Evolutionary conservation across 2,329 filamentous ascomycete species (phyloP).

Genomic region (Penicillium brevicompactum): DNA sequence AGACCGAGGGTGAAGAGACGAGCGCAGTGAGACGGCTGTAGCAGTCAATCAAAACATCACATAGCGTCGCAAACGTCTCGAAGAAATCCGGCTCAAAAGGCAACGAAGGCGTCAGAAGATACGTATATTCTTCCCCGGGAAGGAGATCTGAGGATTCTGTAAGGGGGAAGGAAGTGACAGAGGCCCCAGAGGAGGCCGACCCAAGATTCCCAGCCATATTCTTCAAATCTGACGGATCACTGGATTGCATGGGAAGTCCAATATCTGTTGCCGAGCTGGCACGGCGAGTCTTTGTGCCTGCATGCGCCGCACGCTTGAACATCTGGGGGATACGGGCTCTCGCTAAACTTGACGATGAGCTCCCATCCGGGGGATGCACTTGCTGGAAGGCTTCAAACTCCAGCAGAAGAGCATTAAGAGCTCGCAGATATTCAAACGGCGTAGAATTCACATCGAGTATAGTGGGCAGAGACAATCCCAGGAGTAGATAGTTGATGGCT

Average conservation of each 20-base stretch:
- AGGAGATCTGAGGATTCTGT: slow-evolving; percentile 64
- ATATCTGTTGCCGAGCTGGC: slow-evolving; percentile 64
- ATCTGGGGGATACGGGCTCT: slow-evolving; percentile 80
- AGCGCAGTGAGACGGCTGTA: slow-evolving; percentile 79
- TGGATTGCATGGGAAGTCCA: slow-evolving; percentile 54
- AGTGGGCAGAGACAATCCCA: slow-evolving; percentile 86
- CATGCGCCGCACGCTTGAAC: slow-evolving; percentile 69
- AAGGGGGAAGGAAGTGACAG: slow-evolving; percentile 43
- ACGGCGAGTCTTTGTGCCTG: slow-evolving; percentile 59
- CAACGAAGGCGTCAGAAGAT: slow-evolving; percentile 85
- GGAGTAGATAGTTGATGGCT: slow-evolving; percentile 89
- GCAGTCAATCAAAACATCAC: slow-evolving; percentile 91
- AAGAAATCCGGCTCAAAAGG: slow-evolving; percentile 98
- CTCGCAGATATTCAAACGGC: slow-evolving; percentile 81
- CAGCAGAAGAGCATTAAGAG: slow-evolving; percentile 78
- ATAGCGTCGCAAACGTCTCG: slow-evolving; percentile 92
- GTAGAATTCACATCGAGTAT: slow-evolving; percentile 82
- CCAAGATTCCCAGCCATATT: slow-evolving; percentile 44
- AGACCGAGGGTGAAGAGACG: slow-evolving; percentile 73
- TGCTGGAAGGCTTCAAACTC: slow-evolving; percentile 96
- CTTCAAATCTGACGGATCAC: slow-evolving; percentile 52
- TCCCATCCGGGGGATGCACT: slow-evolving; percentile 76
- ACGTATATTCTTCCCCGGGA: slow-evolving; percentile 83
- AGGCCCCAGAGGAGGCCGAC: slow-evolving; percentile 40
- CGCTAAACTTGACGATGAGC: slow-evolving; percentile 68